Percentiles rank a stretch among this genome's conserved stretches.
These are phyloP conservation scores for Parathielavia appendiculata DNA, from an alignment of 495 filamentous ascomycete species.

Conservation along the genomic window DNA sequence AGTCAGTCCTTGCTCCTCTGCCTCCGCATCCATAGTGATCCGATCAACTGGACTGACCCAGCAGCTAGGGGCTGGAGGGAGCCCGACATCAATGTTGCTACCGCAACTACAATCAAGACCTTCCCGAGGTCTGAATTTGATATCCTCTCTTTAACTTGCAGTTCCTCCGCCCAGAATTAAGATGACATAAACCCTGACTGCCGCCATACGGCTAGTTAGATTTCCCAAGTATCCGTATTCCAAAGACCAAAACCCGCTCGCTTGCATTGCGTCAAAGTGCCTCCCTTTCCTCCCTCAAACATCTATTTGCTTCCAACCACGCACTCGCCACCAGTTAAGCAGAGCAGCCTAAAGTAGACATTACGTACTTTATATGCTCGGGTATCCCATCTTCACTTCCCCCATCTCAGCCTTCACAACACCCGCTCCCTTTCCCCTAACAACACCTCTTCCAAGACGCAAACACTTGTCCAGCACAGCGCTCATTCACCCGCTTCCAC, in stretches of 20 bases:
- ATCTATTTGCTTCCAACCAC: neutral
- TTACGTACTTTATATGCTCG: slow-evolving; percentile 15
- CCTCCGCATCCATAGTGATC: no score
- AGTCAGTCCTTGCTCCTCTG: no score
- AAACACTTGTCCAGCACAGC: neutral
- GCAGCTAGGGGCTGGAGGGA: no score
- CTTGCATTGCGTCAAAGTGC: slow-evolving; percentile 2
- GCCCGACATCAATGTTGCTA: no score
- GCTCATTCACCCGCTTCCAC: neutral
- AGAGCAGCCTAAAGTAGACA: slow-evolving; percentile 15
- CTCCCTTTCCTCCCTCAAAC: neutral
- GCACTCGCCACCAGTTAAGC: neutral
- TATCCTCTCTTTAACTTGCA: neutral
- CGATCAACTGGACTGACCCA: no score
- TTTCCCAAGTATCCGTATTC: neutral
- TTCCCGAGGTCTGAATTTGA: no score
- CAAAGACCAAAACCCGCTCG: neutral
- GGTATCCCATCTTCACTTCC: slow-evolving; percentile 3
- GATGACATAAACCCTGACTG: neutral
- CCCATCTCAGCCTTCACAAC: neutral
- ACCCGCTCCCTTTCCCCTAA: neutral
- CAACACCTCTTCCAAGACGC: neutral
- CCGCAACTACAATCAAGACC: no score
- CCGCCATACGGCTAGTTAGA: neutral
- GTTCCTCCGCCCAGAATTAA: neutral